Evolutionary conservation across 164 flowering plant species (phyloP).

Genomic region (Santalum album): DNA sequence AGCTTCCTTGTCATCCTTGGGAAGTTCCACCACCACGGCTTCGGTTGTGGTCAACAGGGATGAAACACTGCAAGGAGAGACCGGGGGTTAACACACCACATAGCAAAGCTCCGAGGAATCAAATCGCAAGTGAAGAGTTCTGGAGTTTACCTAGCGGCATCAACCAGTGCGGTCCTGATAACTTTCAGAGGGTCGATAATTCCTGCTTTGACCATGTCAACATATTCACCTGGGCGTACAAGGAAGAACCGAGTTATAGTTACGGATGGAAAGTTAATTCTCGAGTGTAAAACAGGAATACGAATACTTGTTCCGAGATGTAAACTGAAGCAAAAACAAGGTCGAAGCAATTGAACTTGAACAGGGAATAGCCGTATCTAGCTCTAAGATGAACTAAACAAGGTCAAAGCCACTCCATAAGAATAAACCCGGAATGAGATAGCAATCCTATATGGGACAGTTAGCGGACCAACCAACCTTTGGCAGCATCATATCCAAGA

Average conservation of each 20-base stretch:
- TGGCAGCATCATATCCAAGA: slow-evolving; percentile 97
- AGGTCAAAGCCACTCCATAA: not conserved
- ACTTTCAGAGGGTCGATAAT: slow-evolving; percentile 95
- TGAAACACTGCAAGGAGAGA: slow-evolving; percentile 41
- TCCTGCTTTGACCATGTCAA: slow-evolving; percentile 92
- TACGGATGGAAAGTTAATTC: not conserved
- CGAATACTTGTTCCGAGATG: not conserved
- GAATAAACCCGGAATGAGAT: too few relatives aligned
- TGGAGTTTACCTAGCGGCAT: slow-evolving; percentile 84
- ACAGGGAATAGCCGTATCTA: not conserved
- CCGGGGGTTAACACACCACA: not conserved
- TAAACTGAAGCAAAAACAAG: too few relatives aligned
- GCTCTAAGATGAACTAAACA: too few relatives aligned
- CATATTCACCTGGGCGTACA: slow-evolving; percentile 92
- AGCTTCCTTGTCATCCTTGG: slow-evolving; percentile 70
- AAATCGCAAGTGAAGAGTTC: not conserved
- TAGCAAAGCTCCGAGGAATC: not conserved
- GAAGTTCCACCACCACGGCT: slow-evolving; percentile 75
- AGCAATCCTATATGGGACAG: too few relatives aligned
- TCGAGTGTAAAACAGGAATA: not conserved
- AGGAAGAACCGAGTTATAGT: too few relatives aligned
- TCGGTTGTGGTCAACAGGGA: slow-evolving; percentile 95
- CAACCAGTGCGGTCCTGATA: slow-evolving; percentile 91
- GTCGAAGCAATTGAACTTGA: too few relatives aligned
- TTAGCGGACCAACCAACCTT: slow-evolving; percentile 62